Evolutionary conservation across 805 yeast genomes (phyloP).

Genomic region (Maudiozyma serrabonitensis): DNA sequence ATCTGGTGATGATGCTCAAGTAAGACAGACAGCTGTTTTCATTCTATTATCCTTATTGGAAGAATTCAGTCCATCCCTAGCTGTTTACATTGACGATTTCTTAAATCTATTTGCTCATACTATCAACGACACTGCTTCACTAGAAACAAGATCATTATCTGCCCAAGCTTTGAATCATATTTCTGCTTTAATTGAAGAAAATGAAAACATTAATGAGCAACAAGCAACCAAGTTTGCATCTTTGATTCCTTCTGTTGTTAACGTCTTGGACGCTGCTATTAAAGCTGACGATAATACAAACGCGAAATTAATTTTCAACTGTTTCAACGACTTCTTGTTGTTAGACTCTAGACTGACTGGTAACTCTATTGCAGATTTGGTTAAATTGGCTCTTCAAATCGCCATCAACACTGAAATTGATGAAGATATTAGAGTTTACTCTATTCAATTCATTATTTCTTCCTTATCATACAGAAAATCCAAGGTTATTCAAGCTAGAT

Average conservation of each 20-base stretch:
- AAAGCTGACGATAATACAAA: constrained; percentile 59
- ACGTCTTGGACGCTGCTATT: constrained; percentile 68
- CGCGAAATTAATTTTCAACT: constrained; percentile 70
- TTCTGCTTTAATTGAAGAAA: constrained; percentile 58
- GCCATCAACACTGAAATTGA: constrained; percentile 57
- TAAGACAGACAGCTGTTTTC: constrained; percentile 76
- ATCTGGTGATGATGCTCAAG: constrained; percentile 41
- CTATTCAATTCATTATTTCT: constrained; percentile 74
- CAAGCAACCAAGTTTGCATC: constrained; percentile 46
- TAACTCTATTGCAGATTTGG: constrained; percentile 55
- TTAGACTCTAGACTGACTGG: constrained; percentile 74
- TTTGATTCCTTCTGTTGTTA: constrained; percentile 71
- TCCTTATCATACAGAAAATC: constrained; percentile 72
- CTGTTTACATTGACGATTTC: constrained; percentile 53
- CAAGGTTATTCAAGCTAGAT: constrained; percentile 66
- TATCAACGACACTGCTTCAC: constrained; percentile 51
- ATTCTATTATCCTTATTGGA: constrained; percentile 72
- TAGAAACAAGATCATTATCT: constrained; percentile 72
- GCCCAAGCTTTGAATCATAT: constrained; percentile 67
- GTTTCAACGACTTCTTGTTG: constrained; percentile 69
- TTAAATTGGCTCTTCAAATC: constrained; percentile 67
- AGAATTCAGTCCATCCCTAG: constrained; percentile 49
- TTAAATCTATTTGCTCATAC: constrained; percentile 62
- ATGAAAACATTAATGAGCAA: constrained; percentile 37
- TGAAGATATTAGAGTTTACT: constrained; percentile 74